A percentile compares a stretch with the other conserved stretches of the same genome.
These are phyloP conservation scores for Rhynchospora tenuis DNA, from an alignment of 176 grass and related monocot genomes.

Conservation along the genomic window DNA sequence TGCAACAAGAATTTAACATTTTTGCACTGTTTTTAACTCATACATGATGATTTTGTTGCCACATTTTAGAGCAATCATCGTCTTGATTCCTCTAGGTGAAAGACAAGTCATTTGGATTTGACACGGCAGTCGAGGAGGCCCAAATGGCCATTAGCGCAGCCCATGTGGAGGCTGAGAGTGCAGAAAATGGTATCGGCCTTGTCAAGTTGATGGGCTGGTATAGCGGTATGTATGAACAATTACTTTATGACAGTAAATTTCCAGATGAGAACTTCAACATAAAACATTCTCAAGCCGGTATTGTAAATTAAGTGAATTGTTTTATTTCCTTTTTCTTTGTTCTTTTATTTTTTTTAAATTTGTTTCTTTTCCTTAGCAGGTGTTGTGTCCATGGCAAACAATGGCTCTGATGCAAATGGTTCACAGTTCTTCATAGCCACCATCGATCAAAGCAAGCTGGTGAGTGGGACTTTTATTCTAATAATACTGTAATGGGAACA, in stretches of 20 bases:
- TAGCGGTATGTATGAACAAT: constrained; percentile 51
- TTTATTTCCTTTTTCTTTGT: background rate
- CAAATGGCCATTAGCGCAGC: constrained; percentile 96
- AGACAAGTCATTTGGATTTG: constrained; percentile 98
- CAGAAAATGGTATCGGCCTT: constrained; percentile 87
- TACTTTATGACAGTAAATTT: constrained; percentile 66
- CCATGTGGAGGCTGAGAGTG: constrained; percentile 95
- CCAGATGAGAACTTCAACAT: constrained; percentile 79
- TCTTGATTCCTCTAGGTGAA: constrained; percentile 54
- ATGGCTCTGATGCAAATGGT: constrained; percentile 71
- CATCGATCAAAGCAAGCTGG: constrained; percentile 89
- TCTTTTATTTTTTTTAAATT: background rate
- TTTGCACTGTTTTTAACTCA: background rate
- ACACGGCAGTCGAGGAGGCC: constrained; percentile 94
- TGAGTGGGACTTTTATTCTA: constrained; percentile 20
- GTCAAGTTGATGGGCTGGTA: constrained; percentile 97
- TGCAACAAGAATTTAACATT: background rate
- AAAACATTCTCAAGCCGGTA: constrained; percentile 89
- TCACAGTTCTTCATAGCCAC: constrained; percentile 99
- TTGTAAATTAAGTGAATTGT: background rate
- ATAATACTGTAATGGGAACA: background rate
- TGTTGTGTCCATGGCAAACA: constrained; percentile 74
- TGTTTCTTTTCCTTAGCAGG: constrained; percentile 40
- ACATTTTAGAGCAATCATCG: background rate
- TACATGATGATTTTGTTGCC: background rate